These are phyloP conservation scores for Salicornia ramosissima DNA, from an alignment of 148 eudicot genomes.

Conservation along the genomic window DNA sequence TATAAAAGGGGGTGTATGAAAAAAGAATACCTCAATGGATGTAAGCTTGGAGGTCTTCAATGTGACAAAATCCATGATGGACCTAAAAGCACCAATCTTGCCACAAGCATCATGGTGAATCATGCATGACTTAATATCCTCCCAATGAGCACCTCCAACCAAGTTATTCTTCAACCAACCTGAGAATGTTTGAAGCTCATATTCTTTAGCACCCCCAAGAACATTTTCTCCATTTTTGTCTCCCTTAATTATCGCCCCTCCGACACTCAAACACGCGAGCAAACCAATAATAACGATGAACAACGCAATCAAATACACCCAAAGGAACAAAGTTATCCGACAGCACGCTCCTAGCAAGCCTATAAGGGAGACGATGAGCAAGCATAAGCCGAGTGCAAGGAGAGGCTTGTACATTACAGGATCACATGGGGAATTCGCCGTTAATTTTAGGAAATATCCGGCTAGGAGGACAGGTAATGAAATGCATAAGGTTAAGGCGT, in stretches of 20 bases:
- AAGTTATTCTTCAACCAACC: slow-evolving; percentile 31
- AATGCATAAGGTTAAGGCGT: slow-evolving; percentile 27
- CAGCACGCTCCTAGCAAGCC: slow-evolving; percentile 39
- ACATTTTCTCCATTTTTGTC: slow-evolving; percentile 11
- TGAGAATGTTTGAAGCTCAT: slow-evolving; percentile 24
- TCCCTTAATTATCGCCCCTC: slow-evolving; percentile 30
- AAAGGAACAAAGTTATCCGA: slow-evolving; percentile 22
- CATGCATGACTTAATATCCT: slow-evolving; percentile 31
- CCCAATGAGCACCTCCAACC: slow-evolving; percentile 31
- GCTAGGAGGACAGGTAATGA: slow-evolving; percentile 34
- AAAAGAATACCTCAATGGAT: slow-evolving; percentile 35
- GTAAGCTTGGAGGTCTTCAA: slow-evolving; percentile 25
- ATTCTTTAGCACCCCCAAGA: slow-evolving; percentile 26
- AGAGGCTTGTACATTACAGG: slow-evolving; percentile 45
- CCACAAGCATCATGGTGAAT: slow-evolving; percentile 34
- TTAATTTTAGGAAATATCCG: slow-evolving; percentile 24
- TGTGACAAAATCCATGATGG: slow-evolving; percentile 26
- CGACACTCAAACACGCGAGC: slow-evolving; percentile 22
- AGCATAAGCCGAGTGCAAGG: slow-evolving; percentile 23
- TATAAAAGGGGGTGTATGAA: too few species aligned
- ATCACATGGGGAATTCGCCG: slow-evolving; percentile 38
- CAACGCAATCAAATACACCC: slow-evolving; percentile 30
- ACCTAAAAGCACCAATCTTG: slow-evolving; percentile 25
- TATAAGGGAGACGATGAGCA: slow-evolving; percentile 27
- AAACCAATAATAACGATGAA: slow-evolving; percentile 24